Percentiles rank a stretch among this genome's conserved stretches.
These are phyloP conservation scores for Calonectria multiphialidica DNA, from an alignment of 2,329 filamentous ascomycete genomes.

Conservation along the genomic window DNA sequence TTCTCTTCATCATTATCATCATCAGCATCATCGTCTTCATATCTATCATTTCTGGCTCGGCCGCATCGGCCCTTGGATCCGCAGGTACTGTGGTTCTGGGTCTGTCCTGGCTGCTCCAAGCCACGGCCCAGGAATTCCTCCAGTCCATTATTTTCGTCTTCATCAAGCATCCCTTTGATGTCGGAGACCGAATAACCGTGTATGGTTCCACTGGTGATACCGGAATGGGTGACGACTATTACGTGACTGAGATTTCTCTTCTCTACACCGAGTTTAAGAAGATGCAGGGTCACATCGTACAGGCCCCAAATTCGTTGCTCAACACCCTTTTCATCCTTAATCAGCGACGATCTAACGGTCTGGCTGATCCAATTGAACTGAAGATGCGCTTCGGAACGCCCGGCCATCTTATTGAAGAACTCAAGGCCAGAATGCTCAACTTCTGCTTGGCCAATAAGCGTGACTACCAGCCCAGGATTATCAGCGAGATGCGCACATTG, in stretches of 20 bases:
- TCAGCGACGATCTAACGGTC: constrained; percentile 87
- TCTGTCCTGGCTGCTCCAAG: constrained; percentile 91
- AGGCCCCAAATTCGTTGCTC: constrained; percentile 93
- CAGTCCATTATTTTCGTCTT: constrained; percentile 97
- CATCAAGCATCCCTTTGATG: constrained; percentile 97
- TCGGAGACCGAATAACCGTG: constrained; percentile 91
- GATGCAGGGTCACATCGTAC: constrained; percentile 96
- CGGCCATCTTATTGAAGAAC: constrained; percentile 82
- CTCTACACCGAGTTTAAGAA: constrained; percentile 99
- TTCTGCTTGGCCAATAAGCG: constrained; percentile 89
- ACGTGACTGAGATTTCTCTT: constrained; percentile 92
- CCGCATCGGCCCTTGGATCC: constrained; percentile 91
- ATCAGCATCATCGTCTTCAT: constrained; percentile 89
- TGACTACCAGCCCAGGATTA: constrained; percentile 87
- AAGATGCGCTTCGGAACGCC: constrained; percentile 91
- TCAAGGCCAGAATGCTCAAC: constrained; percentile 83
- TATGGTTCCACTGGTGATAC: constrained; percentile 89
- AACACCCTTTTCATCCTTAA: constrained; percentile 97
- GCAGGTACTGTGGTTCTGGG: constrained; percentile 90
- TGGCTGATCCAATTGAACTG: constrained; percentile 88
- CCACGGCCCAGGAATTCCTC: constrained; percentile 93
- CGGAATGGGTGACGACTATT: constrained; percentile 90
- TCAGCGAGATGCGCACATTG: constrained; percentile 85
- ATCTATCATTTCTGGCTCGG: constrained; percentile 88
- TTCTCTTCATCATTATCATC: constrained; percentile 86